Evolutionary conservation across 2,329 filamentous ascomycete genomes (phyloP), one percentile per base, ranked within the genome.

Genomic region (Capronia coronata): DNA sequence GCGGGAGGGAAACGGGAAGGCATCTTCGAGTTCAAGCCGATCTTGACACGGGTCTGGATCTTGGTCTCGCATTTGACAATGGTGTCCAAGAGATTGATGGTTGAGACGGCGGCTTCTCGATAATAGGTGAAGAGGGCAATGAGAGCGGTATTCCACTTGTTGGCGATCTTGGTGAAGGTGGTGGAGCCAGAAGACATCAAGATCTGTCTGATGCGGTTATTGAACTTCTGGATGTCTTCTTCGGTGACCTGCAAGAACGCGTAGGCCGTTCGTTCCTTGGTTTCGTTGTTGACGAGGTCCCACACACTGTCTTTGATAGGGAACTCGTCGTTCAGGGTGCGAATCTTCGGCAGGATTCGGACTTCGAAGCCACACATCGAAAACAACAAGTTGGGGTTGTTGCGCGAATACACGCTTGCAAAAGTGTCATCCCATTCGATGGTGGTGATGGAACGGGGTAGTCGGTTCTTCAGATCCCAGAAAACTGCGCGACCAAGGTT

Each of bases 21-120:
- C 93, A 98, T 98, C 74, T 98, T 98, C 3, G 91, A 97, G 71
- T 98, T 98, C 53, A 98, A 71, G 2, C 93, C 93, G 61, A 98
- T 98, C 78, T 98, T 98, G 62, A 98, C 93, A 65, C 93, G 82
- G 3, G 93, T 98, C 71, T 98, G 93, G 46, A 98, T 98, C 75
- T 98, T 98, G 11, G 94, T 98, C 70, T 98, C 93, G 61, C 93
- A 98, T 71, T 98, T 98, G 66, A 98, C 93, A 61, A 98, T 98
- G 0, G 91, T 96, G 65, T 98, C 93, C 2, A 98, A 78, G 3
- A 98, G 75, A 54, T 88, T 86, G 53, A 97, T 87, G 0, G 94
- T 98, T 1, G 91, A 95, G 1, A 97, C 91, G 13, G 93, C 93
- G 41, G 93, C 93, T 66, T 98, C 93, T 66, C 93, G 87, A 66